Conservation (phyloP, 768 basidiomycete genomes). For the Boletus huronensis region DNA sequence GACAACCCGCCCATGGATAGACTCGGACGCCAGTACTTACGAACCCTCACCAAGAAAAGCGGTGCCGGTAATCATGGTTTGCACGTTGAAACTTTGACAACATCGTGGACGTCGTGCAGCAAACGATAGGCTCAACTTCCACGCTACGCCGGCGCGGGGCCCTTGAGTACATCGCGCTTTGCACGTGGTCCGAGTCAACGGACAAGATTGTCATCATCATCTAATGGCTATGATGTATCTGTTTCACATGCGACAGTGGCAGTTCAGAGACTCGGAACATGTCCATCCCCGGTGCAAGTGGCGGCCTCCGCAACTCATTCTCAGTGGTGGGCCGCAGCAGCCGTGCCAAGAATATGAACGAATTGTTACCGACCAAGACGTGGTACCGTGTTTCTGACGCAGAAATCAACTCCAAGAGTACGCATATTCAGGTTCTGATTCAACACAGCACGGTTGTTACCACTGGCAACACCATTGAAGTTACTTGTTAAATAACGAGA, state of each 20-base stretch:
- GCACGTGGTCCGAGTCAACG: background rate
- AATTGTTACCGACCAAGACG: background rate
- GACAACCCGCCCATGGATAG: background rate
- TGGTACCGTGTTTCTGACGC: background rate
- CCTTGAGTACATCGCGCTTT: background rate
- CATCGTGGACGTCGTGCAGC: conserved; percentile 7
- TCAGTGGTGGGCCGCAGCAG: background rate
- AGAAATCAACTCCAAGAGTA: background rate
- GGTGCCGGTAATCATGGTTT: background rate
- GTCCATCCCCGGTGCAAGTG: background rate
- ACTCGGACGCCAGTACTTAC: background rate
- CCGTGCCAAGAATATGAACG: background rate
- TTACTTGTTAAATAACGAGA: background rate
- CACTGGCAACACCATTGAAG: background rate
- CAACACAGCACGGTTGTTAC: no score
- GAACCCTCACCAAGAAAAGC: background rate
- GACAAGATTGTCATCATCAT: background rate
- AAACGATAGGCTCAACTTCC: background rate
- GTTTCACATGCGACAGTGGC: background rate
- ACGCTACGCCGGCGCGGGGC: background rate
- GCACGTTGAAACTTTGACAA: conserved; percentile 7
- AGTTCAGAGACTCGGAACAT: background rate
- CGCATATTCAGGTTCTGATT: background rate
- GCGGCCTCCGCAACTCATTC: background rate
- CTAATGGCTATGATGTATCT: background rate